Evolutionary conservation across 495 filamentous ascomycete species (phyloP).

Genomic region (Sphaerosporella brunnea): DNA sequence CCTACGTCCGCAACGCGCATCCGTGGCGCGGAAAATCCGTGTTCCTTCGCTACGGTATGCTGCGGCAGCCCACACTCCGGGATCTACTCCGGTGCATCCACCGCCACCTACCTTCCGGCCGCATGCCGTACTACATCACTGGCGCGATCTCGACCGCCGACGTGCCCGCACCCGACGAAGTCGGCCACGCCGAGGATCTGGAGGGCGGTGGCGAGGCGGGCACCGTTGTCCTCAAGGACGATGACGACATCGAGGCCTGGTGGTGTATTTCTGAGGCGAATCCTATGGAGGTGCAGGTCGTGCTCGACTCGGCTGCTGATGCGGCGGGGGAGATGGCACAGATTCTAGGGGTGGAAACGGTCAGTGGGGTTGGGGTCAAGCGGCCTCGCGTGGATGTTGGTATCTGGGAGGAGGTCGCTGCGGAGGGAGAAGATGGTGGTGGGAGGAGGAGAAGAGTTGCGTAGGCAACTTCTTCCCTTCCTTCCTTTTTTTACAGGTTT

Average conservation of each 20-base stretch:
- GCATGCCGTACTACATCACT: not conserved
- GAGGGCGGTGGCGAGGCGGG: not conserved
- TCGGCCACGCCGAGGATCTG: not conserved
- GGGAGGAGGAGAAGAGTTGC: conserved; percentile 1
- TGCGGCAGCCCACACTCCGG: not conserved
- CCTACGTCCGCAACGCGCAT: not conserved
- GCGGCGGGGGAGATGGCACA: conserved; percentile 1
- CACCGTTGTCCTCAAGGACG: not conserved
- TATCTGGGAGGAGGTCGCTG: conserved; percentile 11
- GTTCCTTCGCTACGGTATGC: not conserved
- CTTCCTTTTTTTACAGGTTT: not conserved
- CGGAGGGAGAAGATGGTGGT: conserved; percentile 6
- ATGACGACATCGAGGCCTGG: conserved; percentile 3
- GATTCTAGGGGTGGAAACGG: not conserved
- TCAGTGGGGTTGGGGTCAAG: not conserved
- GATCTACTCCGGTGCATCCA: conserved; percentile 1
- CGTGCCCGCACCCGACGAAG: not conserved
- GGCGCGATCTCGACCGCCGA: not conserved
- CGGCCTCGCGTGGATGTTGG: conserved; percentile 5
- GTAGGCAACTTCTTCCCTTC: no score
- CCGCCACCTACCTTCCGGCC: not conserved
- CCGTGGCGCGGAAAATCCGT: conserved; percentile 3
- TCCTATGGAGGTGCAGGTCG: not conserved
- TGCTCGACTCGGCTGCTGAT: not conserved
- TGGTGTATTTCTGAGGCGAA: conserved; percentile 1